Conservation (phyloP, 225 moss, liverwort and hornwort species). For the Physcomitrellopsis africana region DNA sequence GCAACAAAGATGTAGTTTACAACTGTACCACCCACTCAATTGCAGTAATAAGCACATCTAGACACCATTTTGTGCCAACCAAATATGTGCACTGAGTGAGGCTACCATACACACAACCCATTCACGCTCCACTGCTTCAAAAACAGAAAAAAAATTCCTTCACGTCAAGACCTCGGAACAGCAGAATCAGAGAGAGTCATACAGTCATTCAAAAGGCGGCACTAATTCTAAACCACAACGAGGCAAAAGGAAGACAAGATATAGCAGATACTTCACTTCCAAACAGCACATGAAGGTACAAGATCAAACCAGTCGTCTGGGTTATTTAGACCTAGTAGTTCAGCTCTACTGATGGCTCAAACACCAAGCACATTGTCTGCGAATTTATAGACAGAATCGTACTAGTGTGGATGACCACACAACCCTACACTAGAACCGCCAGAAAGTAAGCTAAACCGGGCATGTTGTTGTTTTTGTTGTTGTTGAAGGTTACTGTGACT, state of each 20-base stretch:
- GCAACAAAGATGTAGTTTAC: no score
- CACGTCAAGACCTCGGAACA: no score
- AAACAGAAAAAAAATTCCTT: no score
- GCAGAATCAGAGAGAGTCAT: no score
- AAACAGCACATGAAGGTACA: not conserved
- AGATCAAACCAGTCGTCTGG: conserved; percentile 12
- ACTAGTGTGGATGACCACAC: conserved; percentile 29
- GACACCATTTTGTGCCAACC: no score
- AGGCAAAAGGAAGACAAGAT: no score
- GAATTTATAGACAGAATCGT: conserved; percentile 25
- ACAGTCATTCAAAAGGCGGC: no score
- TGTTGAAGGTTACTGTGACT: conserved; percentile 8
- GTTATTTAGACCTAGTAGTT: conserved; percentile 38
- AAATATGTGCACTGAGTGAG: no score
- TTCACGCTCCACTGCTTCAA: no score
- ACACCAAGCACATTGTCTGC: conserved; percentile 30
- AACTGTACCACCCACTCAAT: no score
- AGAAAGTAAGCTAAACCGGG: conserved; percentile 23
- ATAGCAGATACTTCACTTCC: not conserved
- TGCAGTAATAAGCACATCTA: no score
- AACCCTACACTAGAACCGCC: conserved; percentile 27
- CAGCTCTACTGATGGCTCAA: conserved; percentile 22
- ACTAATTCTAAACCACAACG: not conserved
- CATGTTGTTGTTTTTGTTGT: conserved; percentile 5
- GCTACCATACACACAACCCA: no score